phyloP scores from a whole-genome alignment of 2,329 filamentous ascomycete genomes.

The Fusarium oligoseptatum region DNA sequence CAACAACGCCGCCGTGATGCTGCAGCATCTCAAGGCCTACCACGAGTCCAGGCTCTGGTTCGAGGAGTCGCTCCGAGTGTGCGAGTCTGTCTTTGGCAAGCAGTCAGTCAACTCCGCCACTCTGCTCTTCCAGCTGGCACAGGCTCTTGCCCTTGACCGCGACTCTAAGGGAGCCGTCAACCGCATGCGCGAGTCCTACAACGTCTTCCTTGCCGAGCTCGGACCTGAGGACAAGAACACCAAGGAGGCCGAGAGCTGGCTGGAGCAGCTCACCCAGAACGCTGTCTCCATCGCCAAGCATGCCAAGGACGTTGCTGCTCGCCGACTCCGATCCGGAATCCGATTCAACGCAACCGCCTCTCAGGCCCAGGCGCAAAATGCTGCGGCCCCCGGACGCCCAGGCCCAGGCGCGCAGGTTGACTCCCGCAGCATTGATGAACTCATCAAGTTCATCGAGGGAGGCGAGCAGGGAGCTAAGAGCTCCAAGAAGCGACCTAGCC shows the following conservation, averaged over 20 bases:
- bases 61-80: constrained; percentile 89
- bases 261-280: constrained; percentile 95
- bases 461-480: constrained; percentile 65
- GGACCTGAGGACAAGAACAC: constrained; percentile 96
- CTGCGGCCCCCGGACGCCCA: constrained; percentile 50
- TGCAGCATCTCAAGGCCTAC: constrained; percentile 94
- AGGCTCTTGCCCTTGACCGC: constrained; percentile 94
- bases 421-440: constrained; percentile 89
- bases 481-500: constrained; percentile 68
- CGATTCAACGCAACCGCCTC: constrained; percentile 66
- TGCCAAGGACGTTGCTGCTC: constrained; percentile 85
- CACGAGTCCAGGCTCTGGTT: constrained; percentile 97
- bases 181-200: constrained; percentile 96
- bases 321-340: constrained; percentile 78
- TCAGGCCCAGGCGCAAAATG: constrained; percentile 45
- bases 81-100: constrained; percentile 89
- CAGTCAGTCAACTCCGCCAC: constrained; percentile 94
- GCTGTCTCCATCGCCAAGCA: constrained; percentile 96
- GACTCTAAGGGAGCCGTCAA: constrained; percentile 92
- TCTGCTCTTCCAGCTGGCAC: constrained; percentile 95
- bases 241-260: constrained; percentile 96
- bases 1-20: constrained; percentile 99
- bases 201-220: constrained; percentile 90
- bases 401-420: constrained; percentile 65
- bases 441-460: constrained; percentile 95